Base-by-base conservation (phyloP, 139 green algal species). In the Coelastrella sp. region DNA sequence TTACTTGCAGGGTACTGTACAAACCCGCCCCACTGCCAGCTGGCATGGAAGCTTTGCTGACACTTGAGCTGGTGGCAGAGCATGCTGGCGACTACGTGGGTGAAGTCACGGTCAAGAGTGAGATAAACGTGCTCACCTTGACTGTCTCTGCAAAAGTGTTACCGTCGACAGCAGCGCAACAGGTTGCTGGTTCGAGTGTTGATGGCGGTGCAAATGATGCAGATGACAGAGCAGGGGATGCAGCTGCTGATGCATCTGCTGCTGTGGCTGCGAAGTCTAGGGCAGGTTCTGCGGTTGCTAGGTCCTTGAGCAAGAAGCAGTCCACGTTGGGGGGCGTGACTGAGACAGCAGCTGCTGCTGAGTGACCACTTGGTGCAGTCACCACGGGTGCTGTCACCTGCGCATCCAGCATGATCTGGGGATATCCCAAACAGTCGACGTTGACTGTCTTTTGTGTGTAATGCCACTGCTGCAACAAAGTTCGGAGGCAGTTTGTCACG, bases 81-180 rank as follows among this genome's bases (percentile, higher is more conserved):
- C n/a, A 76, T 7, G 66, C 73, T 8, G 94, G 94, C 7, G 91
- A 95, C 73, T 96, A 92, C 75, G 91, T 95, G 59, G 92, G 93
- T 0, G 93, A 95, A 86, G 13, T 97, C 8, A 66, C 86, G n/a
- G 85, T 97, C 14, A 93, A 92, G 60, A 92, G 73, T 32, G 95
- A 97, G 91, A 71, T 96, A 5, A 96, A 96, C 73, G 76, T 94
- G 6, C 79, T 96, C 13, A 90, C 57, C 22, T 73, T 97, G 16
- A 94, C 87, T 4, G 89, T 95, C 0, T 95, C 91, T 16, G 95
- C 94, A 4, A 95, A 95, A 82, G 93, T 96, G 66, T 64, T 95
- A 23, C 23, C 88, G 6, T 79, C 66, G n/a, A 23, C 75, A 2
- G 57, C 20, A 20, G 32, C 11, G 3, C 8, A 58, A 4, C 19